Conservation (phyloP, 1,284 basidiomycete species). For the Cystobasidium pallidum region DNA sequence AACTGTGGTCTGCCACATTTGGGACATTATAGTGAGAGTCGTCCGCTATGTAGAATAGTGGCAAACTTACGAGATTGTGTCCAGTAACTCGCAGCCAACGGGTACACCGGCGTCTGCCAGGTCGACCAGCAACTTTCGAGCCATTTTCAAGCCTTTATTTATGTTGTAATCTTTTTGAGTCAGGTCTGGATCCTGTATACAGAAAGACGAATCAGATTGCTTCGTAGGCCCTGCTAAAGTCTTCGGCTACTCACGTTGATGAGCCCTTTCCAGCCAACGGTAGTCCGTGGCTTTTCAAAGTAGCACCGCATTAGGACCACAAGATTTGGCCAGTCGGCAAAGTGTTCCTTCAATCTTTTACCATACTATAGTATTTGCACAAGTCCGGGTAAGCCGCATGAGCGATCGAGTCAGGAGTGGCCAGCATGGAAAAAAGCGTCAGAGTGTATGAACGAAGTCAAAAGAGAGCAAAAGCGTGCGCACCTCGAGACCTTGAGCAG, state of each 20-base stretch:
- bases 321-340: conserved; percentile 71
- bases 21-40: background rate
- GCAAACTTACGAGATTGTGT: conserved; percentile 56
- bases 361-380: conserved; percentile 72
- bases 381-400: background rate
- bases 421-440: background rate
- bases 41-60: background rate
- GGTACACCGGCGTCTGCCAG: conserved; percentile 86
- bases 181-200: conserved; percentile 26
- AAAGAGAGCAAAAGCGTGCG: background rate
- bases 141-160: conserved; percentile 81
- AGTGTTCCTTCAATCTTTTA: conserved; percentile 67
- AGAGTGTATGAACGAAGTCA: background rate
- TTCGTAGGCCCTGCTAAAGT: background rate
- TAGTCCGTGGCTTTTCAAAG: conserved; percentile 63
- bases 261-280: conserved; percentile 54
- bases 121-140: conserved; percentile 85
- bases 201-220: background rate
- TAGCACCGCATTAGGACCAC: conserved; percentile 95
- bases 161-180: conserved; percentile 77
- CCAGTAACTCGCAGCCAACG: conserved; percentile 91
- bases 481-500: conserved; percentile 40
- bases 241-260: conserved; percentile 27
- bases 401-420: conserved; percentile 17
- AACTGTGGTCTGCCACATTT: conserved; percentile 59